These are phyloP conservation scores for Penicillium taxi DNA, from an alignment of 495 filamentous ascomycete genomes.

Conservation along the genomic window DNA sequence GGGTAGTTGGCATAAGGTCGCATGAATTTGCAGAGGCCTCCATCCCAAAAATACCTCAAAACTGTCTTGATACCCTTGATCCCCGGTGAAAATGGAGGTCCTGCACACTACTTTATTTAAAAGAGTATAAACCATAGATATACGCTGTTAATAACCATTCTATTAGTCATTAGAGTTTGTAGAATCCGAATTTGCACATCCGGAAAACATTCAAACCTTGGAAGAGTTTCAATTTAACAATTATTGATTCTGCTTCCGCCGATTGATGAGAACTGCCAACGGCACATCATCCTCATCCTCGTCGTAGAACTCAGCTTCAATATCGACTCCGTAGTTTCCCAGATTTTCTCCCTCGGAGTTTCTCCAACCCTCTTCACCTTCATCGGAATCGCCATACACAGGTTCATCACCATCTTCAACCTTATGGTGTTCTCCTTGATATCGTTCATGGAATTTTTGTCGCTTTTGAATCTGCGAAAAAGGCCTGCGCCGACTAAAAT, in stretches of 20 bases:
- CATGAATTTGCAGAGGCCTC: too few relatives aligned
- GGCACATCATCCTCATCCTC: conserved; percentile 82
- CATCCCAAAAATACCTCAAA: too few relatives aligned
- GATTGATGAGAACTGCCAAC: conserved; percentile 40
- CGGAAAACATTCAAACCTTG: too few relatives aligned
- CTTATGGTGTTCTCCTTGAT: conserved; percentile 30
- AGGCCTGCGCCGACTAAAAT: conserved; percentile 36
- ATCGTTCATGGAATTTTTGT: conserved; percentile 44
- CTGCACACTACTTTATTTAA: too few relatives aligned
- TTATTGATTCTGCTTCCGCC: conserved; percentile 12
- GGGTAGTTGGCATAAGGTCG: too few relatives aligned
- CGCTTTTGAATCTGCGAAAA: conserved; percentile 32
- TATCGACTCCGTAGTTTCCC: conserved; percentile 85
- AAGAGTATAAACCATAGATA: too few relatives aligned
- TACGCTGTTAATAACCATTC: too few relatives aligned
- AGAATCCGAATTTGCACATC: too few relatives aligned
- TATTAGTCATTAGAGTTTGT: too few relatives aligned
- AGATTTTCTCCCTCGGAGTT: conserved; percentile 81
- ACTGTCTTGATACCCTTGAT: too few relatives aligned
- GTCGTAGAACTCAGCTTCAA: conserved; percentile 68
- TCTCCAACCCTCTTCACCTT: conserved; percentile 62
- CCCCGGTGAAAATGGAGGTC: too few relatives aligned
- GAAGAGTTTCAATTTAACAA: too few relatives aligned
- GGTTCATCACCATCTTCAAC: conserved; percentile 21
- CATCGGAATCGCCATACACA: conserved; percentile 25